A percentile compares a stretch with the other conserved stretches of the same genome.
Evolutionary conservation across 306 rosid species (phyloP).

Genomic region (Sindora glabra): DNA sequence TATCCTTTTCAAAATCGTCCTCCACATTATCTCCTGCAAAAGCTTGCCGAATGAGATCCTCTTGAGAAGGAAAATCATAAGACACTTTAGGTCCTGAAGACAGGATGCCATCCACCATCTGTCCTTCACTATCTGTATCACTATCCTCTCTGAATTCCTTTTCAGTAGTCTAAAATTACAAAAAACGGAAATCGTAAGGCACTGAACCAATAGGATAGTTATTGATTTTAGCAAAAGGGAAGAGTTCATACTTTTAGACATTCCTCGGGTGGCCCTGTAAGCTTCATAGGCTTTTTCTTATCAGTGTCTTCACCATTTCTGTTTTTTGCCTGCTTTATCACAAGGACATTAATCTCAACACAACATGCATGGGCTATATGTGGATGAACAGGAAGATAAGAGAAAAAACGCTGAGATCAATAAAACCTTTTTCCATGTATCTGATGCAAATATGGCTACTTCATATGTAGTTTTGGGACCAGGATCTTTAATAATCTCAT

Average conservation of each 20-base stretch:
- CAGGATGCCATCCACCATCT: conserved; percentile 71
- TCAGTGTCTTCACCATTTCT: conserved; percentile 24
- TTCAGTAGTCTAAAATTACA: conserved; percentile 35
- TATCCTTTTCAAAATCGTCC: conserved; percentile 70
- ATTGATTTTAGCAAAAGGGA: neutral
- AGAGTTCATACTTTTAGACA: conserved; percentile 37
- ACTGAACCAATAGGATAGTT: neutral
- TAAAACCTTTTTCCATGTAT: conserved; percentile 72
- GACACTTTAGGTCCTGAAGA: conserved; percentile 46
- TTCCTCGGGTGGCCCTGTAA: conserved; percentile 23
- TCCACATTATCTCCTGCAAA: conserved; percentile 93
- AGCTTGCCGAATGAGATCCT: conserved; percentile 68
- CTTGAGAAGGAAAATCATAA: conserved; percentile 89
- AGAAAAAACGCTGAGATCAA: neutral
- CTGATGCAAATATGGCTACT: conserved; percentile 70
- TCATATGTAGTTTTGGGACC: conserved; percentile 75
- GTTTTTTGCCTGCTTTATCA: conserved; percentile 49
- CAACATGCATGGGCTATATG: neutral
- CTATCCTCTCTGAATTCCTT: conserved; percentile 48
- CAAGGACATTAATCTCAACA: neutral
- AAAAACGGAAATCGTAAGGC: neutral
- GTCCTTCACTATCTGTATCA: conserved; percentile 63
- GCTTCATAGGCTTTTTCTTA: conserved; percentile 26
- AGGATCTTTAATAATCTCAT: conserved; percentile 52
- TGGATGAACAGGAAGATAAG: neutral